Evolutionary conservation across 73 alveolate genomes (phyloP).

Genomic region (Effrenium voratum): DNA sequence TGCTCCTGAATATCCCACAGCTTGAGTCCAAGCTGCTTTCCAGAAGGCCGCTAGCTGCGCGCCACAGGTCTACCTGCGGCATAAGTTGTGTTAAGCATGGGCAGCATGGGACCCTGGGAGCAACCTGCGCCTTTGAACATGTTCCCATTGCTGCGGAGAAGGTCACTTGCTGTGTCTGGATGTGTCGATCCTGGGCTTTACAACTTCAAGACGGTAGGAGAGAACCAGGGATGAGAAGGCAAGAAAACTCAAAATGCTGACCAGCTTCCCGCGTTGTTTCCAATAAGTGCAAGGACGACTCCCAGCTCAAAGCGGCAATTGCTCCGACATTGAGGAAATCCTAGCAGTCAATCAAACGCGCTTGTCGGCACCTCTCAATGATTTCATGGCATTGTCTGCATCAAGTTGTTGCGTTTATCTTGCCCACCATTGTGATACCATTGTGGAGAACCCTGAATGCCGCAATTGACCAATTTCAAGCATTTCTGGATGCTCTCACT

Average conservation of each 20-base stretch:
- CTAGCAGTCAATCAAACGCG: not conserved
- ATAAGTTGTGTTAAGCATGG: no score
- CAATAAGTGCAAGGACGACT: not conserved
- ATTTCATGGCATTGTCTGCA: no score
- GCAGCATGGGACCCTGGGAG: no score
- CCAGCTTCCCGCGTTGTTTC: not conserved
- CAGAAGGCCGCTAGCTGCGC: constrained; percentile 21
- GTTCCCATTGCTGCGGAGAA: constrained; percentile 7
- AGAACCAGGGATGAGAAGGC: not conserved
- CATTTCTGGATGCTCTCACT: no score
- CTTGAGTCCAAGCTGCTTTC: not conserved
- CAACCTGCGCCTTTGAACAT: not conserved
- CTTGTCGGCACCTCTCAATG: no score
- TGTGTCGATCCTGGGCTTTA: not conserved
- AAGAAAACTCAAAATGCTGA: not conserved
- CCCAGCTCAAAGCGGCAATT: constrained; percentile 16
- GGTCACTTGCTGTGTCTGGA: not conserved
- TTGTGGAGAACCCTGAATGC: no score
- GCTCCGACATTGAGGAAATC: constrained; percentile 1
- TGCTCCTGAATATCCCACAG: no score
- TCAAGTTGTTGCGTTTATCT: no score
- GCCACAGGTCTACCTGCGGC: not conserved
- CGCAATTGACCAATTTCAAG: no score
- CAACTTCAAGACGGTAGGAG: not conserved
- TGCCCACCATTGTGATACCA: no score